A percentile compares a stretch with the other conserved stretches of the same genome.
Conservation (phyloP, 306 rosid genomes). For the Lablab purpureus region DNA sequence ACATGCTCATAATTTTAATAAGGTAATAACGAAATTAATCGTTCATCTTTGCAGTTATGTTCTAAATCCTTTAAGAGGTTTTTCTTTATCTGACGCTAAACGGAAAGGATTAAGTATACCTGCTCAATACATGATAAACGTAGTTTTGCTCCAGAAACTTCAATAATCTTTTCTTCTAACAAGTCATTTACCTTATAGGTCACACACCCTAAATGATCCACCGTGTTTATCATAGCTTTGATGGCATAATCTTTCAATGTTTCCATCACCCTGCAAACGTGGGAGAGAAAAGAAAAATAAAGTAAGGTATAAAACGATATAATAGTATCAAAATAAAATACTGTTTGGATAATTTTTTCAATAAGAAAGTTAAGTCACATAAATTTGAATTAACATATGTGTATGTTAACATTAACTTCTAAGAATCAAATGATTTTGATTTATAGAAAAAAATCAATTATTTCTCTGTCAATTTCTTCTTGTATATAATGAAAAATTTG, state of each 20-base stretch:
- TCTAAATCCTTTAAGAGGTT: neutral
- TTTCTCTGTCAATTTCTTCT: too few relatives aligned
- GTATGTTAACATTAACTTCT: too few relatives aligned
- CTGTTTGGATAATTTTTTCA: neutral
- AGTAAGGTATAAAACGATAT: neutral
- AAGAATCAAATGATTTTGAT: too few relatives aligned
- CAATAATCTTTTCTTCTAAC: slow-evolving; percentile 77
- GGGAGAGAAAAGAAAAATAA: neutral
- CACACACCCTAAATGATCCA: slow-evolving; percentile 89
- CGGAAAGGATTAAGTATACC: slow-evolving; percentile 50
- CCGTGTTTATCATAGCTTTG: slow-evolving; percentile 86
- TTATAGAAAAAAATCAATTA: too few relatives aligned
- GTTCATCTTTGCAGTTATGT: neutral
- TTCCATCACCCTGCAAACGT: slow-evolving; percentile 70
- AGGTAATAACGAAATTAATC: neutral
- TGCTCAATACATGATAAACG: slow-evolving; percentile 79
- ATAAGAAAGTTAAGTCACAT: neutral
- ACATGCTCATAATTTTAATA: neutral
- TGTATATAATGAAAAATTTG: neutral
- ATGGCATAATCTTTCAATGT: slow-evolving; percentile 83
- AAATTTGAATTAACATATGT: too few relatives aligned
- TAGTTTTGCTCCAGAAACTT: slow-evolving; percentile 72
- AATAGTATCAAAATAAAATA: neutral
- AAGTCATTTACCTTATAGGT: slow-evolving; percentile 76
- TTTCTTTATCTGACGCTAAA: neutral